phyloP scores from a whole-genome alignment of 1,284 basidiomycete genomes.

The Apiotrichum sp. region DNA sequence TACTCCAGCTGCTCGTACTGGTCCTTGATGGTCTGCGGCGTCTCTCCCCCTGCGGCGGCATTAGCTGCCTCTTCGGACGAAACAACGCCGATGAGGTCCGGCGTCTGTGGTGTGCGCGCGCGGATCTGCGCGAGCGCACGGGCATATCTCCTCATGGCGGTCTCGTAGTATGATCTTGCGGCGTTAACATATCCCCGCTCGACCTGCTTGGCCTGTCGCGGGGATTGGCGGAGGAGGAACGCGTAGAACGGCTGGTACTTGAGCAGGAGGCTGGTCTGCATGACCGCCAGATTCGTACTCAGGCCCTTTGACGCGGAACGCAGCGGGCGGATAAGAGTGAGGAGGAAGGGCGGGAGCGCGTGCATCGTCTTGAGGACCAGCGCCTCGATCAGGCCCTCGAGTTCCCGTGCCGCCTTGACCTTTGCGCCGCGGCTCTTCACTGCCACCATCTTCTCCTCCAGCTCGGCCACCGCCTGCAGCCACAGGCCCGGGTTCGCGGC shows the following conservation, averaged over 20 bases:
- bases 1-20: conserved; percentile 56
- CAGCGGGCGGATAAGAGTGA: conserved; percentile 74
- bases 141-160: conserved; percentile 84
- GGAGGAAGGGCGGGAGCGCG: conserved; percentile 82
- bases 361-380: conserved; percentile 77
- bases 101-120: conserved; percentile 49
- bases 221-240: conserved; percentile 78
- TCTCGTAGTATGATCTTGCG: conserved; percentile 90
- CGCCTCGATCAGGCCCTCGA: conserved; percentile 75
- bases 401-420: conserved; percentile 76
- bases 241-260: conserved; percentile 77
- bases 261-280: conserved; percentile 81
- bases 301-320: conserved; percentile 58
- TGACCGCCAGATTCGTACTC: conserved; percentile 84
- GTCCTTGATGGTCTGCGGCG: conserved; percentile 47
- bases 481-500: conserved; percentile 61
- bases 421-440: conserved; percentile 57
- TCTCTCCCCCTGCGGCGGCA: conserved; percentile 21
- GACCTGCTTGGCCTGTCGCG: conserved; percentile 77
- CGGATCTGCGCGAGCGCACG: conserved; percentile 72
- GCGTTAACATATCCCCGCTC: conserved; percentile 80
- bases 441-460: conserved; percentile 68
- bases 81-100: conserved; percentile 37
- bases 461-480: conserved; percentile 69
- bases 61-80: conserved; percentile 29